phyloP scores from a whole-genome alignment of 2,329 filamentous ascomycete species.

The Aspergillus proliferans region DNA sequence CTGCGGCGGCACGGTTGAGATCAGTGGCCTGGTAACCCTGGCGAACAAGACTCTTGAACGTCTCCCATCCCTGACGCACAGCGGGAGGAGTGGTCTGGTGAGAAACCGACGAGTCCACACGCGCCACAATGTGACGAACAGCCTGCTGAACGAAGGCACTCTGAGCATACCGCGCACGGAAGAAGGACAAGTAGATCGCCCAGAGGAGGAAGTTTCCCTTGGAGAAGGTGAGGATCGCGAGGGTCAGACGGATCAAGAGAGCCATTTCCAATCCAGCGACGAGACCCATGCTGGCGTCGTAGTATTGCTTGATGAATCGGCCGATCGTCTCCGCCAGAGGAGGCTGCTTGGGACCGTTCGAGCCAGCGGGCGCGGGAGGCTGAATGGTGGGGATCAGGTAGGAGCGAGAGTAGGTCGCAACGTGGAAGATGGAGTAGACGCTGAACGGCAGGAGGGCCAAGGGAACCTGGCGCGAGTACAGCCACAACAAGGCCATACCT shows the following conservation, averaged over 20 bases:
- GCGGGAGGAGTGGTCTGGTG: constrained; percentile 80
- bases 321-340: constrained; percentile 77
- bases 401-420: constrained; percentile 89
- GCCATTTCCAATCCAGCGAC: constrained; percentile 83
- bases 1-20: constrained; percentile 55
- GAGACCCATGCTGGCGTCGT: constrained; percentile 90
- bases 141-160: constrained; percentile 87
- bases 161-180: constrained; percentile 83
- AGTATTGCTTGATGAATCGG: constrained; percentile 95
- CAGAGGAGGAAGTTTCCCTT: constrained; percentile 87
- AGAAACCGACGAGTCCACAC: constrained; percentile 73
- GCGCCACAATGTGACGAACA: constrained; percentile 64
- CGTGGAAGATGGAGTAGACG: constrained; percentile 98
- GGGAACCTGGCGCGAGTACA: constrained; percentile 81
- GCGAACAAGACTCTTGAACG: constrained; percentile 64
- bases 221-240: constrained; percentile 79
- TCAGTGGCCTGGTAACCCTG: constrained; percentile 78
- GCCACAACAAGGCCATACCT: constrained; percentile 95
- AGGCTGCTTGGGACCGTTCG: constrained; percentile 48
- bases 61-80: constrained; percentile 73
- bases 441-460: constrained; percentile 88
- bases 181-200: constrained; percentile 79
- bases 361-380: constrained; percentile 49
- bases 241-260: constrained; percentile 75
- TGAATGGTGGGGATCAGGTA: constrained; percentile 84